Base-by-base conservation (phyloP, 2,329 filamentous ascomycete species). In the Colletotrichum tamarilloi region DNA sequence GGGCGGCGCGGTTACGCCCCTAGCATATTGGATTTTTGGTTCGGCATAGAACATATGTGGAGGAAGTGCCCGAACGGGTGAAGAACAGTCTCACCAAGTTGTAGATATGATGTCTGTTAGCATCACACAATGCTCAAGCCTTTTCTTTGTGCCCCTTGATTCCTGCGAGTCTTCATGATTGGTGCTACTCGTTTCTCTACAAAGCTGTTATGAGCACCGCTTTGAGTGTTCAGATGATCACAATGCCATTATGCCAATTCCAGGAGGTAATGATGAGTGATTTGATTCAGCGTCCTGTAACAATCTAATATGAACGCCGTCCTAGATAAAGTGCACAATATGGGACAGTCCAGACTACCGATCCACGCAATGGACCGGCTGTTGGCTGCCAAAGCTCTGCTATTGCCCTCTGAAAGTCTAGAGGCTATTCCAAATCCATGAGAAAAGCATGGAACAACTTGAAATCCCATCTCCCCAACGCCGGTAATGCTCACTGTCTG, bases 91-190 rank as follows among this genome's bases (percentile, higher is more conserved):
- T 62, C n/a, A 28, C 24, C 35, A 35, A 71, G 71, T 58, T 70
- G 28, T 71, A 52, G 53, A 52, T 24, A 56, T 12, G 26, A 65
- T 32, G 46, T 60, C 57, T 12, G 28, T 56, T 66, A 46, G 62
- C 60, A 52, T 42, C 67, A 42, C 58, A 52, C 57, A 64, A 55
- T 24, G 22, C 55, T 59, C 16, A 57, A 30, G 12, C 26, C 66
- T 65, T 71, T 71, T 62, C 60, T 71, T 70, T 71, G 67, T 73
- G 52, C 32, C 16, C 32, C 7, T 49, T 49, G 19, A n/a, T 4
- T 49, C 42, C 19, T 22, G 42, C 19, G 42, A 49, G 8, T 22
- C 16, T 49, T 22, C 5, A 49, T 49, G 1, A 49, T 4, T 4
- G n/a, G 42, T 49, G 42, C 19, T 9, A 4, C 11, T 9, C 42